Conservation (phyloP, 1,284 basidiomycete genomes). For the Gastroboletus turbinatus region DNA sequence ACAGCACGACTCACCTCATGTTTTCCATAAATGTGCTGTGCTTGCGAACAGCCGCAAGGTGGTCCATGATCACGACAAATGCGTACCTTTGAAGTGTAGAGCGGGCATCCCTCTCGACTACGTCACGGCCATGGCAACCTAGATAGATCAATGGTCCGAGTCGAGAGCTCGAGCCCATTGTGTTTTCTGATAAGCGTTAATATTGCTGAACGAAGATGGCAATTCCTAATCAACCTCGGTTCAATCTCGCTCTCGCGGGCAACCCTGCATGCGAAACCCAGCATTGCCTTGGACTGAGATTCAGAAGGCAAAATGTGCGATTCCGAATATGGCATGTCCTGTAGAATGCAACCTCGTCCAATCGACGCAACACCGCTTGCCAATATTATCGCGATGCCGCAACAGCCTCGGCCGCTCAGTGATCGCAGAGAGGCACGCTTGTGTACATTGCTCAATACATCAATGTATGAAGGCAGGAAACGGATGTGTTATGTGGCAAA, state of each 20-base stretch:
- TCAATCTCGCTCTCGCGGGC: conserved; percentile 3
- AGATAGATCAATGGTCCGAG: conserved; percentile 7
- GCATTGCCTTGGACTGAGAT: conserved; percentile 19
- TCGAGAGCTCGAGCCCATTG: conserved; percentile 6
- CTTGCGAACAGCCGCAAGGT: conserved; percentile 37
- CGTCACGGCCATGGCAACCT: conserved; percentile 28
- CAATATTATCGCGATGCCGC: conserved; percentile 15
- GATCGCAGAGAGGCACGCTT: conserved; percentile 11
- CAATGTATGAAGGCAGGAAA: conserved; percentile 6
- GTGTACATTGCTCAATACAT: conserved; percentile 18
- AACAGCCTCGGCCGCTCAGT: conserved; percentile 11
- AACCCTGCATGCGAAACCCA: conserved; percentile 9
- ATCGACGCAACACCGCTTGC: conserved; percentile 11
- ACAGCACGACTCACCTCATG: conserved; percentile 38
- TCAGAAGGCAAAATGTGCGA: conserved; percentile 1
- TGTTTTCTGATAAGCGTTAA: conserved; percentile 17
- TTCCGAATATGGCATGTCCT: conserved; percentile 34
- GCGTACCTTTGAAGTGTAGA: conserved; percentile 26
- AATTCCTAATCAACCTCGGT: conserved; percentile 15
- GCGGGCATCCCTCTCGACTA: conserved; percentile 21
- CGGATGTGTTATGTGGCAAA: conserved; percentile 13
- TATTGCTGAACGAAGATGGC: conserved; percentile 1
- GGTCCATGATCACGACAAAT: conserved; percentile 38
- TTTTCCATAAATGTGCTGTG: conserved; percentile 38
- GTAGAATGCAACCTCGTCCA: conserved; percentile 20